These are phyloP conservation scores for Fusarium sp. DNA, from an alignment of 2,329 filamentous ascomycete genomes.

Conservation along the genomic window DNA sequence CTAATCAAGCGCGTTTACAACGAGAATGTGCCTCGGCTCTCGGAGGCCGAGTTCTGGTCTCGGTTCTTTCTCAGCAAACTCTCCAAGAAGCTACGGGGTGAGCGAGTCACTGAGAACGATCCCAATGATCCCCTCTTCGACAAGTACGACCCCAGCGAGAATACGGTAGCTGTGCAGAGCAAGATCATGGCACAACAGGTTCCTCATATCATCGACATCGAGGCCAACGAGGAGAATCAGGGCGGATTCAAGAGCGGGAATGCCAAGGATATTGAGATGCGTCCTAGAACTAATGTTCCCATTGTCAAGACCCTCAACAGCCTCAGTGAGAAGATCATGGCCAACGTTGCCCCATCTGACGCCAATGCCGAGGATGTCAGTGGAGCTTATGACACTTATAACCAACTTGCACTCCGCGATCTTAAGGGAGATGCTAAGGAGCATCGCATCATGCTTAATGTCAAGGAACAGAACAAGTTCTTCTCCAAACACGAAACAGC, in stretches of 20 bases:
- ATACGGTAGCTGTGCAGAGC: constrained; percentile 64
- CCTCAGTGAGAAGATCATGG: constrained; percentile 93
- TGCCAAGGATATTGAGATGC: constrained; percentile 89
- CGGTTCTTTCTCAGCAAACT: constrained; percentile 92
- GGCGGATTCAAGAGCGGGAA: constrained; percentile 86
- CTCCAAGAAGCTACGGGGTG: constrained; percentile 91
- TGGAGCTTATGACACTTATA: constrained; percentile 79
- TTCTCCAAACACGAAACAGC: constrained; percentile 72
- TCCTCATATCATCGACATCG: constrained; percentile 90
- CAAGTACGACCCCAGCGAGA: constrained; percentile 82
- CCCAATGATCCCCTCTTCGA: constrained; percentile 84
- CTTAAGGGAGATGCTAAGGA: constrained; percentile 80
- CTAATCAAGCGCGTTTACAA: constrained; percentile 92
- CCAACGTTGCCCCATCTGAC: constrained; percentile 84
- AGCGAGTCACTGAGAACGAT: constrained; percentile 84
- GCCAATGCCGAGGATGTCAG: constrained; percentile 67
- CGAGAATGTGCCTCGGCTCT: constrained; percentile 86
- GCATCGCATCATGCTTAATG: constrained; percentile 83
- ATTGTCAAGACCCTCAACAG: constrained; percentile 91
- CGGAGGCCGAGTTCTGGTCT: constrained; percentile 88
- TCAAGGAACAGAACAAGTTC: constrained; percentile 88
- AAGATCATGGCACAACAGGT: constrained; percentile 73
- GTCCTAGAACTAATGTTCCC: constrained; percentile 82
- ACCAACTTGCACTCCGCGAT: constrained; percentile 82
- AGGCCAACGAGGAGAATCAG: constrained; percentile 95